phyloP scores from a whole-genome alignment of 2,329 filamentous ascomycete species.

The Exophiala lecanii-corni region DNA sequence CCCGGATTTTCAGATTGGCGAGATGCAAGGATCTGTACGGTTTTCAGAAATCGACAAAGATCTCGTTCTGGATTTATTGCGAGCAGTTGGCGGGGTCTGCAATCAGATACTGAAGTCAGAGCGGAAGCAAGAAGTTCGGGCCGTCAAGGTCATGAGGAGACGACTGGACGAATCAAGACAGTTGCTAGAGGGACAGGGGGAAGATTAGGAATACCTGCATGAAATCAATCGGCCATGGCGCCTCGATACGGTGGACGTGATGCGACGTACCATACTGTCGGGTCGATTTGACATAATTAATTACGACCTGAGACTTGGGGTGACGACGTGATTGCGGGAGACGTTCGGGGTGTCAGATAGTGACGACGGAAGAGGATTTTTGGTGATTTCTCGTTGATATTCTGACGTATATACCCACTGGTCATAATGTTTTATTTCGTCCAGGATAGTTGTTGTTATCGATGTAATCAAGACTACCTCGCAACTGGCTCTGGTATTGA shows the following conservation, averaged over 20 bases:
- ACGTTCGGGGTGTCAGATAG: not conserved
- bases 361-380: not conserved
- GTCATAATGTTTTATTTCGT: too few species aligned
- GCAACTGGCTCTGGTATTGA: too few species aligned
- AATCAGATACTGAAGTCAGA: constrained; percentile 48
- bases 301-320: too few species aligned
- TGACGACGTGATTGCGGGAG: too few species aligned
- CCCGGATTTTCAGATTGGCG: constrained; percentile 21
- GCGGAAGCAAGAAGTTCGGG: constrained; percentile 57
- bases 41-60: constrained; percentile 49
- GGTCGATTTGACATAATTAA: constrained; percentile 1
- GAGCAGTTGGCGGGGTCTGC: constrained; percentile 50
- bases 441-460: too few species aligned
- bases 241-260: not conserved
- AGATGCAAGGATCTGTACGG: constrained; percentile 23
- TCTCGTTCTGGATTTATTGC: constrained; percentile 52
- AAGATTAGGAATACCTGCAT: constrained; percentile 30
- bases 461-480: too few species aligned
- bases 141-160: constrained; percentile 59
- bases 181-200: constrained; percentile 65
- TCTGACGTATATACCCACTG: too few species aligned
- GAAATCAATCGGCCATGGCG: not conserved
- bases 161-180: constrained; percentile 70
- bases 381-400: too few species aligned
- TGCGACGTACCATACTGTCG: not conserved